Evolutionary conservation across 116 monocot genomes (phyloP), one percentile per base, ranked within the genome.

Genomic region (Dioscorea cayenensis): DNA sequence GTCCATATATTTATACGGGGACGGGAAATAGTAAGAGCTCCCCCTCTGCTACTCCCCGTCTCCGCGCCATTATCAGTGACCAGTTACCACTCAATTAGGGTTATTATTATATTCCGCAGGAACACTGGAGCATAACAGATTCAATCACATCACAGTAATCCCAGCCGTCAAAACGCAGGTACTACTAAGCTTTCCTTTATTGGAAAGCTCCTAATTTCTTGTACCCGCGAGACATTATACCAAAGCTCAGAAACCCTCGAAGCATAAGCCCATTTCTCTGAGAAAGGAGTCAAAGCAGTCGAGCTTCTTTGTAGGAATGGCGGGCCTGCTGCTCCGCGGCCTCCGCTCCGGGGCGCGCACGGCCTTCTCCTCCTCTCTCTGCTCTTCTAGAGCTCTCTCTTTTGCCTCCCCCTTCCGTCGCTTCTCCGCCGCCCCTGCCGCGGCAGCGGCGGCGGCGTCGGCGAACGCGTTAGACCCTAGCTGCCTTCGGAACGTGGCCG

Each of bases 401-500:
- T 66, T 51, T 55, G 60, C 14, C 62, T 32, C 49, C 36, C 52
- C 36, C 25, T 35, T 51, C 68, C 28, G n/a, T 72, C 36, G 36
- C 50, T 28, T 55, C 81, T 60, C 77, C 65, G 64, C 83, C 8
- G 36, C 87, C 36, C 17, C 77, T 8, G 17, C 84, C 51, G 36
- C 73, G 27, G 52, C 76, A 50, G 68, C 77, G 37, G 49, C 84
- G 7, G 72, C 81, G 2, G 65, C 83, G 0, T 52, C 74, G 22
- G 61, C 77, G 32, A 73, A 65, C 68, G 64, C 72, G 14, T 27
- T 89, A 5, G 89, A 93, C 51, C 94, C 97, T 19, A 69, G 28
- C 67, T 73, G 78, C 35, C 72, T 99, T 35, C 87, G 95, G 51
- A 95, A 95, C 87, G 89, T 95, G 51, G 95, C 95, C 6, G 92